A percentile compares a stretch with the other conserved stretches of the same genome.
Evolutionary conservation across 805 yeast species (phyloP).

Genomic region (Starmerella floris): DNA sequence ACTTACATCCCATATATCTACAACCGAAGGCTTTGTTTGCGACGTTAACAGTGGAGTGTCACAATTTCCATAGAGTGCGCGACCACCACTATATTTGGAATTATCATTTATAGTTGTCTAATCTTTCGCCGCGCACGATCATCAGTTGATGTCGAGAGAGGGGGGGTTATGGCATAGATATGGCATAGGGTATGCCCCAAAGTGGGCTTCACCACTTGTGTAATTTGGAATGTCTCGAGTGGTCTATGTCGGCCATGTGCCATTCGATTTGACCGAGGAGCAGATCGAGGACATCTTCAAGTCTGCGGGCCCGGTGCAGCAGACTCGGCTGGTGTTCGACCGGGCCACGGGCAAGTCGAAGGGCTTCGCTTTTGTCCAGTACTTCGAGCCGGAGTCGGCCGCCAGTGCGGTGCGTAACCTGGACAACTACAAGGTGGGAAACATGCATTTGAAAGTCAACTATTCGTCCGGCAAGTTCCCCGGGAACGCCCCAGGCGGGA

Average conservation of each 20-base stretch:
- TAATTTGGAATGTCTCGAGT: slow-evolving; percentile 29
- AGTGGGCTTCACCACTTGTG: no score
- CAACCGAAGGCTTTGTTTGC: no score
- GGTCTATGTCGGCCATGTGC: slow-evolving; percentile 75
- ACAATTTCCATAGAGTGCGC: no score
- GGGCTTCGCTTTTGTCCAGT: slow-evolving; percentile 81
- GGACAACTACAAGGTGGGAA: slow-evolving; percentile 64
- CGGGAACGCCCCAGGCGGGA: slow-evolving; percentile 1
- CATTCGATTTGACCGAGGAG: slow-evolving; percentile 87
- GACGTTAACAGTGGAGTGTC: no score
- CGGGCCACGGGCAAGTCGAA: slow-evolving; percentile 79
- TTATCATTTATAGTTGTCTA: no score
- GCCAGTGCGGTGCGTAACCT: slow-evolving; percentile 81
- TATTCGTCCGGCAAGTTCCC: slow-evolving; percentile 16
- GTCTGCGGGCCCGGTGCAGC: slow-evolving; percentile 78
- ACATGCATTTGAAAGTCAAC: slow-evolving; percentile 59
- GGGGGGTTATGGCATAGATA: no score
- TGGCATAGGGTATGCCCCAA: no score
- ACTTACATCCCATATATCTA: no score
- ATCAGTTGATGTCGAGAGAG: no score
- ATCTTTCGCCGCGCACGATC: no score
- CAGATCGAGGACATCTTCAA: slow-evolving; percentile 76
- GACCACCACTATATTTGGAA: no score
- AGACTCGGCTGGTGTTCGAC: slow-evolving; percentile 67
- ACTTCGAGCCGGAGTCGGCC: slow-evolving; percentile 72